These are phyloP conservation scores for Rhodotorula sp. DNA, from an alignment of 1,284 basidiomycete genomes.

Conservation along the genomic window DNA sequence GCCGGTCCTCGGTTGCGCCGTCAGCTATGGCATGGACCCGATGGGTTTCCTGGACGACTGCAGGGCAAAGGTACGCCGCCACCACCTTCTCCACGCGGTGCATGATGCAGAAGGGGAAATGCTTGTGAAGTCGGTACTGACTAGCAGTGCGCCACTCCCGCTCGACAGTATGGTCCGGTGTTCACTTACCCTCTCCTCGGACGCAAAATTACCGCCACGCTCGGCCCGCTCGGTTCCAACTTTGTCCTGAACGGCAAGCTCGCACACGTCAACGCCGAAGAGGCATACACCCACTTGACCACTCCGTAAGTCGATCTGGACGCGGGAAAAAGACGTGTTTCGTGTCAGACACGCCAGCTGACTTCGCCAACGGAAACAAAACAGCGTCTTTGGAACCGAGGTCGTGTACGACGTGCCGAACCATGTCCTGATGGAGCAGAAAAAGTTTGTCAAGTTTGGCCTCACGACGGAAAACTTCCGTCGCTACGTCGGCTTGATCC, in stretches of 20 bases:
- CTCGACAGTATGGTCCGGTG: slow-evolving; percentile 62
- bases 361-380: not conserved
- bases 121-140: too few relatives aligned
- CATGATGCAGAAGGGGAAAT: too few relatives aligned
- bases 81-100: not conserved
- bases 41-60: slow-evolving; percentile 70
- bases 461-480: slow-evolving; percentile 89
- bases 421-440: slow-evolving; percentile 97
- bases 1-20: slow-evolving; percentile 71
- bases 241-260: slow-evolving; percentile 92
- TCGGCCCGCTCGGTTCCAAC: slow-evolving; percentile 91
- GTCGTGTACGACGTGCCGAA: slow-evolving; percentile 97
- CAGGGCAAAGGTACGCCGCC: slow-evolving; percentile 68
- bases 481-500: slow-evolving; percentile 86
- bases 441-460: slow-evolving; percentile 82
- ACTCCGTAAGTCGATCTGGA: slow-evolving; percentile 37
- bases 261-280: slow-evolving; percentile 88
- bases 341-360: not conserved
- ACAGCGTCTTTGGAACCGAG: slow-evolving; percentile 76
- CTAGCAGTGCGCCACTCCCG: not conserved
- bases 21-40: slow-evolving; percentile 72
- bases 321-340: too few relatives aligned
- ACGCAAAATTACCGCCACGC: slow-evolving; percentile 82
- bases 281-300: slow-evolving; percentile 71
- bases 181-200: slow-evolving; percentile 89